A percentile compares a stretch with the other conserved stretches of the same genome.
phyloP scores from a whole-genome alignment of 352 stramenopile genomes.

The Phytophthora hibernalis region DNA sequence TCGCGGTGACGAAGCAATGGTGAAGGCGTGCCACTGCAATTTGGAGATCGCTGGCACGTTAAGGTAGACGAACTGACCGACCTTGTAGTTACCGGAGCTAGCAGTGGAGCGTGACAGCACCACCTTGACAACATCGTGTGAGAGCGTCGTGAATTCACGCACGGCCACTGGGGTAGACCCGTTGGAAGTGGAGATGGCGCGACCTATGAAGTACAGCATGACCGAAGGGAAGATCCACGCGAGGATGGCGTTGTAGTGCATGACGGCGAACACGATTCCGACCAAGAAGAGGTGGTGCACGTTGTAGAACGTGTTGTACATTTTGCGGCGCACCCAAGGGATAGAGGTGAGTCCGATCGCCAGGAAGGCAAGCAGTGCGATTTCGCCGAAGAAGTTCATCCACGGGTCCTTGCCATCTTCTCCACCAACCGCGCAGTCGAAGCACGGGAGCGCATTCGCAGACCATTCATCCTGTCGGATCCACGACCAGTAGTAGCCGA shows the following conservation, averaged over 20 bases:
- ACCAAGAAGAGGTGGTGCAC: constrained; percentile 58
- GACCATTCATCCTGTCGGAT: constrained; percentile 27
- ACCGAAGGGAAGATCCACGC: constrained; percentile 48
- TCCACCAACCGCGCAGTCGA: constrained; percentile 41
- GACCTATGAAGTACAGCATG: constrained; percentile 49
- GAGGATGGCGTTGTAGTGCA: constrained; percentile 51
- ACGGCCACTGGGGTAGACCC: constrained; percentile 37
- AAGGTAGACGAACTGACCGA: constrained; percentile 58
- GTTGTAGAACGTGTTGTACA: constrained; percentile 55
- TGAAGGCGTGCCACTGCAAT: constrained; percentile 52
- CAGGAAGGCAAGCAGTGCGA: constrained; percentile 50
- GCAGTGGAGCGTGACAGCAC: constrained; percentile 33
- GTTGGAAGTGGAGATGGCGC: constrained; percentile 45
- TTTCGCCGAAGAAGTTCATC: constrained; percentile 57
- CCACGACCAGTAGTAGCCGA: constrained; percentile 44
- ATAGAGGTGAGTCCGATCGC: constrained; percentile 51
- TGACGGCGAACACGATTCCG: constrained; percentile 46
- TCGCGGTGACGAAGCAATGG: constrained; percentile 44
- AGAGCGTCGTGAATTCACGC: constrained; percentile 37
- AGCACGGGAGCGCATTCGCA: constrained; percentile 46
- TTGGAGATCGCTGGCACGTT: constrained; percentile 49
- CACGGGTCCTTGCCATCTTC: constrained; percentile 38
- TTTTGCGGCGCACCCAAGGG: constrained; percentile 45
- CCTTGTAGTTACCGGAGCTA: constrained; percentile 27
- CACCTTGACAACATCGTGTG: constrained; percentile 43